Conservation (phyloP, 108 stramenopile genomes). For the Stephanodiscus minutulus region DNA sequence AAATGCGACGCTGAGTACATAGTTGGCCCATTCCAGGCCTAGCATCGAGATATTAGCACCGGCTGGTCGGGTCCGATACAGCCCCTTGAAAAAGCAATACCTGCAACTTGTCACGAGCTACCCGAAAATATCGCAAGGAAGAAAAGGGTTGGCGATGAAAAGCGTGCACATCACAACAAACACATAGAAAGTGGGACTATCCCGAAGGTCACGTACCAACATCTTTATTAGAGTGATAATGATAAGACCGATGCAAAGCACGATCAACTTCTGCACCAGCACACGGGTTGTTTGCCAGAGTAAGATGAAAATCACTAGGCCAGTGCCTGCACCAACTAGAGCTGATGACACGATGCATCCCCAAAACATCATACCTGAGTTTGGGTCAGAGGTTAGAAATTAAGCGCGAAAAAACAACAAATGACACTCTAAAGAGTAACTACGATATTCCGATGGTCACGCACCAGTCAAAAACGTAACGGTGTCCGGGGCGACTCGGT, state of each 20-base stretch:
- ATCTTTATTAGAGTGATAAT: too few species aligned
- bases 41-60: conserved; percentile 23
- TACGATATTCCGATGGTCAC: too few species aligned
- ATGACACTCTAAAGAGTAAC: too few species aligned
- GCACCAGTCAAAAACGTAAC: too few species aligned
- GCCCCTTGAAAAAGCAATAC: background rate
- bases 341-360: conserved; percentile 17
- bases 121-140: background rate
- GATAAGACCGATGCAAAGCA: too few species aligned
- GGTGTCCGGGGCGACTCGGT: conserved; percentile 2
- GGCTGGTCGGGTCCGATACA: conserved; percentile 20
- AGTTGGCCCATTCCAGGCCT: conserved; percentile 22
- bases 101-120: background rate
- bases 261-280: too few species aligned
- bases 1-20: conserved; percentile 39
- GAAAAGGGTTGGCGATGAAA: too few species aligned
- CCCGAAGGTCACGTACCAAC: too few species aligned
- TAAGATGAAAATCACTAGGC: background rate
- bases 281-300: background rate
- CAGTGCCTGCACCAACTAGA: background rate
- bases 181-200: too few species aligned
- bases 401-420: too few species aligned
- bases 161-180: too few species aligned
- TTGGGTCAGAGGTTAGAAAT: background rate
- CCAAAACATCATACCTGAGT: conserved; percentile 39